Percentiles rank a stretch among this genome's conserved stretches.
Evolutionary conservation across 306 rosid genomes (phyloP).

Genomic region (Citrullus mucosospermus): DNA sequence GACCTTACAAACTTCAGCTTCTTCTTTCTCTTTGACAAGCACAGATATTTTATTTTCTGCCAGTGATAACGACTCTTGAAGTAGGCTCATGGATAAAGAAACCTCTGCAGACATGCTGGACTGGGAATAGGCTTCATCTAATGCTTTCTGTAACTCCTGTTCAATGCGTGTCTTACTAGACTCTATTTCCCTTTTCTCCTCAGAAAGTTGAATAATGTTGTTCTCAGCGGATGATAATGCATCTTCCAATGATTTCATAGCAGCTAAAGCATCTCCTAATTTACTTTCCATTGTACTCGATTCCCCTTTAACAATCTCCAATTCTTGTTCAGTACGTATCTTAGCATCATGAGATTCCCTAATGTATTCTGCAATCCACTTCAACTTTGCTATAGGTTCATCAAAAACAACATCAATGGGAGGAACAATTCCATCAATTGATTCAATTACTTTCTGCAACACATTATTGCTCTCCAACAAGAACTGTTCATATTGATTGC

Average conservation of each 20-base stretch:
- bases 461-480: constrained; percentile 59
- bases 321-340: constrained; percentile 43
- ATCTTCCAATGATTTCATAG: constrained; percentile 38
- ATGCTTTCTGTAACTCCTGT: constrained; percentile 50
- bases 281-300: constrained; percentile 27
- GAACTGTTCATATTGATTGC: constrained; percentile 60
- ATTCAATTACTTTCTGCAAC: constrained; percentile 55
- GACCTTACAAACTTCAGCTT: constrained; percentile 40
- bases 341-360: constrained; percentile 50
- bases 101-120: constrained; percentile 30
- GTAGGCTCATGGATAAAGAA: constrained; percentile 29
- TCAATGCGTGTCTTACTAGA: constrained; percentile 27
- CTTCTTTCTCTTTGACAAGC: constrained; percentile 55
- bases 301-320: constrained; percentile 41
- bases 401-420: constrained; percentile 51
- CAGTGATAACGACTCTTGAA: constrained; percentile 54
- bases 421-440: constrained; percentile 51
- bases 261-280: constrained; percentile 47
- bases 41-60: constrained; percentile 45
- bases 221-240: constrained; percentile 50
- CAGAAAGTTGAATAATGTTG: constrained; percentile 42
- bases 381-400: constrained; percentile 74
- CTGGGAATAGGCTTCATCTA: constrained; percentile 31
- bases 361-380: constrained; percentile 54
- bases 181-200: constrained; percentile 58